Percentiles rank a stretch among this genome's conserved stretches.
These are phyloP conservation scores for Leavenworthia alabamica DNA, from an alignment of 345 rosid genomes.

Conservation along the genomic window DNA sequence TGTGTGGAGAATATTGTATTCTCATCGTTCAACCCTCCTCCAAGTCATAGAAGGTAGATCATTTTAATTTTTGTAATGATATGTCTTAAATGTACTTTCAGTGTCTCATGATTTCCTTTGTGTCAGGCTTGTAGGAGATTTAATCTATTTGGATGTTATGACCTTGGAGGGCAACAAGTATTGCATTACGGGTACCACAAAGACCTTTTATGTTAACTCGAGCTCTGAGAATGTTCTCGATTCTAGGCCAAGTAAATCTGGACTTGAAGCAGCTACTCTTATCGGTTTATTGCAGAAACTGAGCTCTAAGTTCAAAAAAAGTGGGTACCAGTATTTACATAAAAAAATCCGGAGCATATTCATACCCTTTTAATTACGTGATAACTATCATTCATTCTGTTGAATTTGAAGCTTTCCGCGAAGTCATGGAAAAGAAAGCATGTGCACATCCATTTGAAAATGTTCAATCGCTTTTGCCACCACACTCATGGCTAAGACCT, in stretches of 20 bases:
- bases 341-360: neutral
- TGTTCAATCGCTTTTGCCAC: conserved; percentile 92
- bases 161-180: conserved; percentile 83
- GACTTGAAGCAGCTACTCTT: conserved; percentile 76
- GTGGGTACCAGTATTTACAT: conserved; percentile 34
- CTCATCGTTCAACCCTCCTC: conserved; percentile 97
- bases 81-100: neutral
- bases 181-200: conserved; percentile 84
- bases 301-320: conserved; percentile 88
- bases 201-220: conserved; percentile 79
- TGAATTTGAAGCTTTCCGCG: conserved; percentile 67
- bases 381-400: conserved; percentile 13
- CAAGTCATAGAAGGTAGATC: conserved; percentile 78
- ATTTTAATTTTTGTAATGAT: neutral
- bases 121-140: conserved; percentile 88
- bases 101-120: conserved; percentile 10
- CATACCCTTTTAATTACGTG: neutral
- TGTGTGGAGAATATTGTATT: conserved; percentile 83
- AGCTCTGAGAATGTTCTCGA: conserved; percentile 74
- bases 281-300: conserved; percentile 85
- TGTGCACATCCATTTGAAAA: conserved; percentile 98
- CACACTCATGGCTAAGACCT: conserved; percentile 81
- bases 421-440: conserved; percentile 86
- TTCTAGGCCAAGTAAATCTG: conserved; percentile 72
- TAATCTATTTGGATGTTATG: conserved; percentile 79